Percentiles rank a stretch among this genome's conserved stretches.
phyloP scores from a whole-genome alignment of 805 yeast species.

The Maudiozyma serrabonitensis region DNA sequence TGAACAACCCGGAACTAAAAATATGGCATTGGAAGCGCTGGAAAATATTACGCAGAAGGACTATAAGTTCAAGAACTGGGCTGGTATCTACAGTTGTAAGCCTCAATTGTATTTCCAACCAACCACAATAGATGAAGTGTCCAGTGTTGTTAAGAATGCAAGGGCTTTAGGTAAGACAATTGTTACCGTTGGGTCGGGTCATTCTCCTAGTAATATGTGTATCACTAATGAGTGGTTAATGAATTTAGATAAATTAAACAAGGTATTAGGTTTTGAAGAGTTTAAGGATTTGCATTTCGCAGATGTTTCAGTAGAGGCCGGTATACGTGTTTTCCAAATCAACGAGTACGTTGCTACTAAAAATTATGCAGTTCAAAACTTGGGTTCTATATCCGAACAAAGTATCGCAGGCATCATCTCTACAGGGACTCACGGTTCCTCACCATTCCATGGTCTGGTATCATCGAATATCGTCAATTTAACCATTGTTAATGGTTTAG shows the following conservation, averaged over 20 bases:
- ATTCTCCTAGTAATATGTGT: slow-evolving; percentile 87
- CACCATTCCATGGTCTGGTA: slow-evolving; percentile 84
- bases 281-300: slow-evolving; percentile 57
- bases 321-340: slow-evolving; percentile 66
- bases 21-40: slow-evolving; percentile 2
- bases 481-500: slow-evolving; percentile 65
- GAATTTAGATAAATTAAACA: slow-evolving; percentile 66
- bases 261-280: slow-evolving; percentile 40
- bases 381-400: slow-evolving; percentile 91
- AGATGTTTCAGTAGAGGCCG: slow-evolving; percentile 93
- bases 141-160: slow-evolving; percentile 58
- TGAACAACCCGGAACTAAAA: neutral
- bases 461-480: slow-evolving; percentile 79
- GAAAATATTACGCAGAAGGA: slow-evolving; percentile 16
- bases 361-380: slow-evolving; percentile 75
- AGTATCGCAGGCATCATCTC: slow-evolving; percentile 92
- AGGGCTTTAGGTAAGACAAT: slow-evolving; percentile 49
- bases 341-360: slow-evolving; percentile 53
- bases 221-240: slow-evolving; percentile 84
- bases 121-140: slow-evolving; percentile 52
- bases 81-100: slow-evolving; percentile 69
- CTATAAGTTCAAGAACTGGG: slow-evolving; percentile 54
- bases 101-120: slow-evolving; percentile 84
- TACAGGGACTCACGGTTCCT: slow-evolving; percentile 95
- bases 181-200: slow-evolving; percentile 86